These are phyloP conservation scores for Thuja plicata DNA, from an alignment of 83 land plant species.

Conservation along the genomic window DNA sequence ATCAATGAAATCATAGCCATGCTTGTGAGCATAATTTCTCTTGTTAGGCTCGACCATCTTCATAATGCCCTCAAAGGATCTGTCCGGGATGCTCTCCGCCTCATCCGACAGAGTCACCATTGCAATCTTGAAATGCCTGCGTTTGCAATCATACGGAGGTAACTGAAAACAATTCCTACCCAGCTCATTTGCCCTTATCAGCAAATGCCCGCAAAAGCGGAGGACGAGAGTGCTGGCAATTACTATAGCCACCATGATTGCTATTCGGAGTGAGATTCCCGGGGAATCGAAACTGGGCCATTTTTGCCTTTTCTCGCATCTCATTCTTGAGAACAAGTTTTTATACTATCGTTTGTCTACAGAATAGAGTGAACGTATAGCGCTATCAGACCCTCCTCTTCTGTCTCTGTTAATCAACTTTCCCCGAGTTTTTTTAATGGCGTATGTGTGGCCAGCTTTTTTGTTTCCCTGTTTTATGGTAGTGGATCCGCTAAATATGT, in stretches of 20 bases:
- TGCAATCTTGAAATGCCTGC: slow-evolving; percentile 35
- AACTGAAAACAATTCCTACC: slow-evolving; percentile 27
- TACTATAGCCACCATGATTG: neutral
- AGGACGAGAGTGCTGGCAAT: neutral
- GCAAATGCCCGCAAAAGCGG: slow-evolving; percentile 15
- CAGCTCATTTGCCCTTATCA: slow-evolving; percentile 36
- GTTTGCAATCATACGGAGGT: neutral
- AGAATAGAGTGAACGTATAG: neutral
- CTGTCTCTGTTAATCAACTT: neutral
- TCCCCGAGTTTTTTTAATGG: neutral
- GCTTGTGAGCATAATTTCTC: slow-evolving; percentile 37
- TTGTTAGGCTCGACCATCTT: slow-evolving; percentile 59
- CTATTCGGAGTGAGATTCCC: neutral
- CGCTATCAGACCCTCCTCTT: neutral
- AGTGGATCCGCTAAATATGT: too few species aligned
- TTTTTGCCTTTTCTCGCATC: neutral
- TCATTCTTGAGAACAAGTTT: too few species aligned
- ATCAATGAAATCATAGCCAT: slow-evolving; percentile 67
- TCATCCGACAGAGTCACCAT: slow-evolving; percentile 69
- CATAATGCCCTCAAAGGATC: slow-evolving; percentile 60
- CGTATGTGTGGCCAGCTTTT: too few species aligned
- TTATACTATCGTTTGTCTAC: neutral
- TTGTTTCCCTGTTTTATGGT: too few species aligned
- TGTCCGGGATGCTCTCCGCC: slow-evolving; percentile 25
- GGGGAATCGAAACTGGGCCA: neutral